phyloP scores from a whole-genome alignment of 2,329 filamentous ascomycete species.

The Nigrospora sphaerica region DNA sequence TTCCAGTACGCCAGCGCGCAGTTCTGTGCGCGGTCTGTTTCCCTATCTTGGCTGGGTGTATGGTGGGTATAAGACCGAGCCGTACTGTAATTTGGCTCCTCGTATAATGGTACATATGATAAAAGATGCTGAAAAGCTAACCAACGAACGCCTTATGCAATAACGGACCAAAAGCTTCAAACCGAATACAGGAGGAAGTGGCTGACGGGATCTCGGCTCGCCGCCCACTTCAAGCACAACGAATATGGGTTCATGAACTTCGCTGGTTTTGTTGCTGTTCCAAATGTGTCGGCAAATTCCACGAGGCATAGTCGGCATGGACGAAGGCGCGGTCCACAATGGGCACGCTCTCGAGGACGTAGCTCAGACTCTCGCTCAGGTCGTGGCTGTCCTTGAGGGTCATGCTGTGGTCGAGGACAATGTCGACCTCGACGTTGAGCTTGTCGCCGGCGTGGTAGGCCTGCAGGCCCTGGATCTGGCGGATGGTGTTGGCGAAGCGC shows the following conservation, averaged over 20 bases:
- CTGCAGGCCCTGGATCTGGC: slow-evolving; percentile 76
- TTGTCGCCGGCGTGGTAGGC: slow-evolving; percentile 84
- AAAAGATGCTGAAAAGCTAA: too few relatives aligned
- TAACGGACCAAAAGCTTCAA: too few relatives aligned
- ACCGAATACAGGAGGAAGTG: too few relatives aligned
- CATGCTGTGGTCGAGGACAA: slow-evolving; percentile 72
- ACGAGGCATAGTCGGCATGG: slow-evolving; percentile 57
- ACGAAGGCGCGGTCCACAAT: slow-evolving; percentile 69
- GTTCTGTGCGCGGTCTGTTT: too few relatives aligned
- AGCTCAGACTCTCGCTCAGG: slow-evolving; percentile 59
- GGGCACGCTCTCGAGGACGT: slow-evolving; percentile 78
- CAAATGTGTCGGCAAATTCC: slow-evolving; percentile 56
- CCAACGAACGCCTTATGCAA: too few relatives aligned
- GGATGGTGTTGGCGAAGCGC: slow-evolving; percentile 84
- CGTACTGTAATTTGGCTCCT: too few relatives aligned
- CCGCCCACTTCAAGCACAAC: too few relatives aligned
- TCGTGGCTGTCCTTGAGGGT: slow-evolving; percentile 76
- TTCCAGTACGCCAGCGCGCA: too few relatives aligned
- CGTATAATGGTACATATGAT: too few relatives aligned
- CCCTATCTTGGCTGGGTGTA: too few relatives aligned
- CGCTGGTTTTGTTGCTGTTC: slow-evolving; percentile 28
- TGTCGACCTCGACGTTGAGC: slow-evolving; percentile 76
- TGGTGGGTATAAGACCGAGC: too few relatives aligned
- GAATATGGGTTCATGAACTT: background rate
- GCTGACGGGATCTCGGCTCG: too few relatives aligned